Evolutionary conservation across 129 eudicot species (phyloP).

Genomic region (Solidago caesia): DNA sequence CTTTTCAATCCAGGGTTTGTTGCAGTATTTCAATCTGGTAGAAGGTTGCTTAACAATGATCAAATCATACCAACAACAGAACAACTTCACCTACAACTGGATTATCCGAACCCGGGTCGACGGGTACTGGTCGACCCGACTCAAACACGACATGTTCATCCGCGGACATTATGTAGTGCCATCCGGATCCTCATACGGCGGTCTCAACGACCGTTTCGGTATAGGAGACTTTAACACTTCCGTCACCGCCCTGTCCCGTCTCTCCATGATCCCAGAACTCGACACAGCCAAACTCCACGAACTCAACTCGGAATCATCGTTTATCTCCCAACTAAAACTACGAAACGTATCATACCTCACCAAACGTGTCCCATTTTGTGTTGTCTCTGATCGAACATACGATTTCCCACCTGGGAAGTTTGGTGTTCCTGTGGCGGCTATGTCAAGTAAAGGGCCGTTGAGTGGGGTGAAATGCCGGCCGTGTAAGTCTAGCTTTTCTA

Average conservation of each 20-base stretch:
- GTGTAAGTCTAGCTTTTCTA: constrained; percentile 50
- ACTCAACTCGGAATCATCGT: constrained; percentile 86
- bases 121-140: constrained; percentile 72
- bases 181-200: constrained; percentile 79
- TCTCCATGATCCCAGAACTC: constrained; percentile 63
- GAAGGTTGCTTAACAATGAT: constrained; percentile 87
- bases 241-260: constrained; percentile 75
- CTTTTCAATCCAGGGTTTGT: constrained; percentile 56
- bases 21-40: constrained; percentile 78
- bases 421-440: constrained; percentile 80
- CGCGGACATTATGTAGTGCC: constrained; percentile 75
- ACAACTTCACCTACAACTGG: constrained; percentile 90
- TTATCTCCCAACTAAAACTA: constrained; percentile 68
- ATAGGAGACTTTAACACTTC: constrained; percentile 67
- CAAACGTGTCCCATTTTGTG: constrained; percentile 63
- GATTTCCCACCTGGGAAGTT: constrained; percentile 54
- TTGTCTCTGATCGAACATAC: constrained; percentile 69
- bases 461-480: constrained; percentile 95
- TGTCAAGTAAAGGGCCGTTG: constrained; percentile 80
- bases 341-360: constrained; percentile 40
- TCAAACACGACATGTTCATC: constrained; percentile 51
- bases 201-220: constrained; percentile 88
- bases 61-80: constrained; percentile 46
- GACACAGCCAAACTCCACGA: constrained; percentile 49
- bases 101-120: constrained; percentile 88